Evolutionary conservation across 441 rosid species (phyloP).

Genomic region (Melianthus villosus): DNA sequence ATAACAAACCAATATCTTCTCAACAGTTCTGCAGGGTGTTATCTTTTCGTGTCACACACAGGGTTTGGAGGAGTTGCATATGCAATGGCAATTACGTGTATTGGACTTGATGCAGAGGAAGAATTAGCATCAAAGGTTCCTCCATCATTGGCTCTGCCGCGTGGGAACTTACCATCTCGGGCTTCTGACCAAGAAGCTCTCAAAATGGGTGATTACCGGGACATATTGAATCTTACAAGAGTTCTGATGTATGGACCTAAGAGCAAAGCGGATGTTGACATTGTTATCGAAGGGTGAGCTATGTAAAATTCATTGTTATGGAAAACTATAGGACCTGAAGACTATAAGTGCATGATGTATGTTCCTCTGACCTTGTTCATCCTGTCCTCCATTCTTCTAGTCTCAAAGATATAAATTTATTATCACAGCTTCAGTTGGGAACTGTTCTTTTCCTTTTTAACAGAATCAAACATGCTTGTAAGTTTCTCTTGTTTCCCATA

Average conservation of each 20-base stretch:
- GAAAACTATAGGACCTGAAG: no score
- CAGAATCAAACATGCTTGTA: background rate
- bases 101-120: constrained; percentile 46
- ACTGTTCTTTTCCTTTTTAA: background rate
- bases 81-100: constrained; percentile 83
- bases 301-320: no score
- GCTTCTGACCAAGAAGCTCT: constrained; percentile 60
- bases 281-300: constrained; percentile 47
- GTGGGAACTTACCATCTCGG: constrained; percentile 28
- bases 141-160: constrained; percentile 19
- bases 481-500: background rate
- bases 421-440: no score
- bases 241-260: constrained; percentile 81
- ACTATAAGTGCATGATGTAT: no score
- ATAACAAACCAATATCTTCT: constrained; percentile 4
- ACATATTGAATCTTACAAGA: constrained; percentile 88
- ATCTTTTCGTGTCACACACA: constrained; percentile 85
- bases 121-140: constrained; percentile 16
- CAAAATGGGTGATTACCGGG: constrained; percentile 88
- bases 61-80: constrained; percentile 92
- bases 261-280: constrained; percentile 88
- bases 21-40: constrained; percentile 46
- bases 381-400: no score
- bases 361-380: no score
- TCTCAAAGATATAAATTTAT: no score